phyloP scores from a whole-genome alignment of 106 monocot genomes.

The Dendrobium catenatum region DNA sequence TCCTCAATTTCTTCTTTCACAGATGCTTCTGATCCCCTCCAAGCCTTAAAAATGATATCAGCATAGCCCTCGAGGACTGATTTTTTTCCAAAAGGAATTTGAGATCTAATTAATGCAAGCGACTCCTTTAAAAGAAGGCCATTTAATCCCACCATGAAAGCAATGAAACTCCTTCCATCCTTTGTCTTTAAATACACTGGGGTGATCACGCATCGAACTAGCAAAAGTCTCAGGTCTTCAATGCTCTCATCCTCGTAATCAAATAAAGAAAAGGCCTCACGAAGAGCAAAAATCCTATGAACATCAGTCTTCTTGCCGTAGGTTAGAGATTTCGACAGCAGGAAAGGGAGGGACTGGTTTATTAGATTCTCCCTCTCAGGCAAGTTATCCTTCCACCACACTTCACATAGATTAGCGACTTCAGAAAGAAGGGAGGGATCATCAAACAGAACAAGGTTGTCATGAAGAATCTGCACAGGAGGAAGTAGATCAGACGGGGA shows the following conservation, averaged over 20 bases:
- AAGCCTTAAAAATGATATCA: slow-evolving; percentile 70
- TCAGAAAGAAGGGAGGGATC: slow-evolving; percentile 43
- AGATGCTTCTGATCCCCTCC: slow-evolving; percentile 48
- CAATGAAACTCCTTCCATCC: slow-evolving; percentile 66
- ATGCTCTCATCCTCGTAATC: slow-evolving; percentile 91
- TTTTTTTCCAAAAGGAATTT: slow-evolving; percentile 84
- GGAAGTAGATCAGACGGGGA: slow-evolving; percentile 41
- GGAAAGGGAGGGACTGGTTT: slow-evolving; percentile 69
- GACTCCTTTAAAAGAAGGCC: slow-evolving; percentile 57
- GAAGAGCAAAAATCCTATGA: slow-evolving; percentile 45
- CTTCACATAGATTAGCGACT: slow-evolving; percentile 64
- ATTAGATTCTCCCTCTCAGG: slow-evolving; percentile 58
- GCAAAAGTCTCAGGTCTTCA: slow-evolving; percentile 59
- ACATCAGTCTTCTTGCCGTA: slow-evolving; percentile 53
- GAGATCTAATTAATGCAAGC: slow-evolving; percentile 63
- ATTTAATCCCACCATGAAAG: slow-evolving; percentile 63
- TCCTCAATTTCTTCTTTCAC: slow-evolving; percentile 61
- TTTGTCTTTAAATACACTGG: slow-evolving; percentile 78
- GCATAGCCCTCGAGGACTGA: slow-evolving; percentile 82
- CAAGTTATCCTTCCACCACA: slow-evolving; percentile 78
- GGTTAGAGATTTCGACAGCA: slow-evolving; percentile 65
- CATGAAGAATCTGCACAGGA: slow-evolving; percentile 53
- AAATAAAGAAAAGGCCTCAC: slow-evolving; percentile 67
- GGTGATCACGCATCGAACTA: slow-evolving; percentile 63
- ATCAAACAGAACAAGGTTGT: slow-evolving; percentile 66